Percentiles rank a stretch among this genome's conserved stretches.
Evolutionary conservation across 345 rosid species (phyloP).

Genomic region (Acer yangbiense): DNA sequence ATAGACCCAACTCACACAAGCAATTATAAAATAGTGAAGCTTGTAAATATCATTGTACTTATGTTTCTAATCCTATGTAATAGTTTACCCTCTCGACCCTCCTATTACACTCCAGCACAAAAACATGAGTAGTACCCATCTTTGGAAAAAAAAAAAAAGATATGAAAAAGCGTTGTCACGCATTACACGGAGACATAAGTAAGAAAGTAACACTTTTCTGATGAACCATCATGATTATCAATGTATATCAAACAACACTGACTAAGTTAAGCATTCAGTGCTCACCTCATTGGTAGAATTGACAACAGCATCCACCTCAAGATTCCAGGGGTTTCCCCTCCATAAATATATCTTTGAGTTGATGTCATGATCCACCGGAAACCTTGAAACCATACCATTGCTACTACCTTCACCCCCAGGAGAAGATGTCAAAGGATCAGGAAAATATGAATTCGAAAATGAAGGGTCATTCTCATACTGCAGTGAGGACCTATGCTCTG

Average conservation of each 20-base stretch:
- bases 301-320: conserved; percentile 97
- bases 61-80: background rate
- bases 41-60: background rate
- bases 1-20: background rate
- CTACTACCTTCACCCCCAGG: conserved; percentile 51
- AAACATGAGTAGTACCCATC: background rate
- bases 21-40: background rate
- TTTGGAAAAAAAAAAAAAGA: background rate
- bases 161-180: background rate
- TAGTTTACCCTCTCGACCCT: background rate
- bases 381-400: conserved; percentile 69
- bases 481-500: conserved; percentile 57
- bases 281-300: conserved; percentile 96
- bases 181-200: background rate
- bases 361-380: conserved; percentile 84
- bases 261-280: conserved; percentile 13
- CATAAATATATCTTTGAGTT: conserved; percentile 84
- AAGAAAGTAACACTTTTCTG: background rate
- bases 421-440: conserved; percentile 69
- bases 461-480: conserved; percentile 59
- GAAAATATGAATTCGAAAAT: conserved; percentile 57
- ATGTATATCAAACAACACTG: background rate
- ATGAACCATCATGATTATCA: background rate
- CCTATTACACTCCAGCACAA: background rate
- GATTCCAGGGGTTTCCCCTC: conserved; percentile 98